Evolutionary conservation across 495 filamentous ascomycete genomes (phyloP), one percentile per base, ranked within the genome.

Genomic region (Talaromyces proteolyticus): DNA sequence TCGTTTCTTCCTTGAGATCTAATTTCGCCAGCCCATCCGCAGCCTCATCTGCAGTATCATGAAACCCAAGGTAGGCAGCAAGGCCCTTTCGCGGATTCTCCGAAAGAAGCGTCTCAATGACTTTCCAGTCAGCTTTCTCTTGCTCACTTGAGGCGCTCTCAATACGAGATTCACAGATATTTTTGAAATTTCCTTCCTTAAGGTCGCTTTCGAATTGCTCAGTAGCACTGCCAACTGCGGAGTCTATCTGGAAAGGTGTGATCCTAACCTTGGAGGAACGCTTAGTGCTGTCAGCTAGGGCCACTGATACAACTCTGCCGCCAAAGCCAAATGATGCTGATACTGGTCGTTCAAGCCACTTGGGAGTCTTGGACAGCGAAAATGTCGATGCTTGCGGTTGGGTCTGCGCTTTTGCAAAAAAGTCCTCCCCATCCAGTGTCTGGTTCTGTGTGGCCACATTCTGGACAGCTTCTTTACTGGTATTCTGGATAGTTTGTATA

Each of bases 241-340:
- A 85, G 65, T 97, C 93, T 12, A 92, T 82, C n/a, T 88, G 86
- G 62, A 96, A 96, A 11, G 78, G 79, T 0, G 86, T 89, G 46
- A 99, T 91, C 57, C 79, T 81, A 43, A 97, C 76, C 61, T 81
- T 89, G 2, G 91, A 95, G 10, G 79, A 80, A 48, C 82, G 73
- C 34, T 85, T 77, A 12, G 76, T 81, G 53, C 79, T 66, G 18
- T 80, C 76, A 3, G 71, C 59, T 51, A 84, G 74, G 46, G 78
- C 78, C 55, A 97, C 85, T 42, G 81, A 88, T 18, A 96, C 80
- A 1, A 99, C 74, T 68, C 95, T 93, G 24, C 93, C 93, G 44
- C 93, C 93, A 65, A 96, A 99, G 4, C 91, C 93, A 68, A 99
- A 99, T 0, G 91, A 88, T 18, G 85, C 92, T 53, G 88, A 86